A percentile compares a stretch with the other conserved stretches of the same genome.
phyloP scores from a whole-genome alignment of 768 basidiomycete species.

The Leccinum disarticulatum region DNA sequence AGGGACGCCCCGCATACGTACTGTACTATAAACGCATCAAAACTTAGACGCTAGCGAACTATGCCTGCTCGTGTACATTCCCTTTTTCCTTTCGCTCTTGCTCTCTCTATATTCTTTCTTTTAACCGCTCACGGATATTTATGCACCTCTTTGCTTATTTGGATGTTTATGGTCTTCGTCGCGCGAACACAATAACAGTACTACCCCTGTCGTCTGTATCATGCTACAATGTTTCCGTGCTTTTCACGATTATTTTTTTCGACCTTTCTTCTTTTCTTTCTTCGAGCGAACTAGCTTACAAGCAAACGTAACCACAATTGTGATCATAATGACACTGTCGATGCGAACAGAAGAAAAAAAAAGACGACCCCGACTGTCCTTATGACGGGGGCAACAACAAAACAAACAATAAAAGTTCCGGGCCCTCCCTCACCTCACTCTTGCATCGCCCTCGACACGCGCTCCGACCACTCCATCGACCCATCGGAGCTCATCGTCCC shows the following conservation, averaged over 20 bases:
- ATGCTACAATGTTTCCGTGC: constrained; percentile 18
- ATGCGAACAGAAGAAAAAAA: background rate
- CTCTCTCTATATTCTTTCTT: background rate
- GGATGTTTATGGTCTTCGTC: constrained; percentile 7
- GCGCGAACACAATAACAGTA: constrained; percentile 5
- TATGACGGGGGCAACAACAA: background rate
- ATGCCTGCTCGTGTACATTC: background rate
- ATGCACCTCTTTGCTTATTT: background rate
- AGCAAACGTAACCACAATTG: constrained; percentile 30
- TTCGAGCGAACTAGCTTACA: constrained; percentile 27
- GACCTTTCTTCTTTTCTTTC: background rate
- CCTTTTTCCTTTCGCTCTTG: background rate
- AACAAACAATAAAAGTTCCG: background rate
- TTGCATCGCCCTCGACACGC: constrained; percentile 15
- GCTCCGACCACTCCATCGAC: constrained; percentile 19
- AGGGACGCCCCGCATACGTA: constrained; percentile 72
- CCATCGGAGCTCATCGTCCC: background rate
- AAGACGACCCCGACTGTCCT: background rate
- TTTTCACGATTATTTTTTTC: background rate
- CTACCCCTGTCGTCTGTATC: constrained; percentile 22
- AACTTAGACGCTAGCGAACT: constrained; percentile 13
- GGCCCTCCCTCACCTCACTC: constrained; percentile 8
- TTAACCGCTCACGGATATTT: background rate
- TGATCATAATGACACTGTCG: background rate
- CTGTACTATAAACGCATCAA: constrained; percentile 73